A percentile compares a stretch with the other conserved stretches of the same genome.
Conservation (phyloP, 2,329 filamentous ascomycete species). For the Diaporthe nobilis region DNA sequence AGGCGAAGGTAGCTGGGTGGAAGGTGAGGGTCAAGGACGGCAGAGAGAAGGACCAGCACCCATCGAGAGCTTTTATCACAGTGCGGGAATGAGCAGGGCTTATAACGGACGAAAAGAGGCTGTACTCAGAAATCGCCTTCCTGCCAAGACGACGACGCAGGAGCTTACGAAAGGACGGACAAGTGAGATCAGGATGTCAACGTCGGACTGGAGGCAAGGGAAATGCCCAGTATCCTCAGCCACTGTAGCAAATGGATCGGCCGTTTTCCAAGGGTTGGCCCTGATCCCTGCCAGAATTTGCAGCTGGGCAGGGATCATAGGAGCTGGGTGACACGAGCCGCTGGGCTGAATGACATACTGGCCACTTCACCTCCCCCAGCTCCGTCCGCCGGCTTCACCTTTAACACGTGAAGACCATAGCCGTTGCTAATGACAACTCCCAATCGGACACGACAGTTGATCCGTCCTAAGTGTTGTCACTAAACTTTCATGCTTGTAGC, state of each 20-base stretch:
- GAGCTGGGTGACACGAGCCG: background rate
- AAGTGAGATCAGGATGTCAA: constrained; percentile 22
- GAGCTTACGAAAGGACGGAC: constrained; percentile 28
- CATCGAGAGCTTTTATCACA: background rate
- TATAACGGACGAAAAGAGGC: constrained; percentile 9
- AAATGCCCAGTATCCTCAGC: constrained; percentile 30
- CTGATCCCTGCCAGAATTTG: constrained; percentile 29
- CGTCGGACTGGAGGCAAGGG: background rate
- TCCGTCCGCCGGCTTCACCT: background rate
- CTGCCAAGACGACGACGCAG: constrained; percentile 29
- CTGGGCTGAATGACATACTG: constrained; percentile 28
- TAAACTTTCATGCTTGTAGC: background rate
- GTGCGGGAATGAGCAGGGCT: background rate
- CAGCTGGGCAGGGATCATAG: constrained; percentile 16
- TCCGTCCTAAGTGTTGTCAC: background rate
- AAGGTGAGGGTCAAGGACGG: background rate
- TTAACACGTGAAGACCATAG: background rate
- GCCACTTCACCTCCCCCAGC: constrained; percentile 25
- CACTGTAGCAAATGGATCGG: constrained; percentile 35
- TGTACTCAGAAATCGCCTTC: constrained; percentile 15
- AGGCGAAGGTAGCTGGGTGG: background rate
- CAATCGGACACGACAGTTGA: background rate
- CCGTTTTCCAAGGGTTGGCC: constrained; percentile 9
- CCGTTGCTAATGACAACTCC: constrained; percentile 1
- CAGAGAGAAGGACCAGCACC: background rate